Conservation (phyloP, 495 filamentous ascomycete genomes). For the Friedmanniomyces simplex region DNA sequence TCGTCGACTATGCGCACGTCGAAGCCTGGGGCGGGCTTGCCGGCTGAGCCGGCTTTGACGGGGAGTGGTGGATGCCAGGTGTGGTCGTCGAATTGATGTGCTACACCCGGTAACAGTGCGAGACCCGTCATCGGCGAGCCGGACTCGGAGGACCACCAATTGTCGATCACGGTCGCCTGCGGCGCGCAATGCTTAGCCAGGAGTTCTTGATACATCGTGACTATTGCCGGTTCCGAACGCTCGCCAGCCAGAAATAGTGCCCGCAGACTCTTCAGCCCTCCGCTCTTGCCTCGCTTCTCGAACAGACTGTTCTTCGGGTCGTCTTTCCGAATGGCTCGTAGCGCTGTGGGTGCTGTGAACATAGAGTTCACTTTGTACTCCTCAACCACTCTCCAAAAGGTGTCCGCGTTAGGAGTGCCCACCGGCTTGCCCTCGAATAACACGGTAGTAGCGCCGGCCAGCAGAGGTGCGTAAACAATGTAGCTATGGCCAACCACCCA, state of each 20-base stretch:
- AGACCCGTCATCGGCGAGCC: conserved; percentile 82
- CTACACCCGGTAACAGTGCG: conserved; percentile 49
- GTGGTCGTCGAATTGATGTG: conserved; percentile 31
- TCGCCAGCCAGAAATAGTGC: conserved; percentile 84
- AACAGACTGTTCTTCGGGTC: conserved; percentile 65
- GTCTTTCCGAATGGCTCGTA: conserved; percentile 77
- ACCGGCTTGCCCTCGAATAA: conserved; percentile 89
- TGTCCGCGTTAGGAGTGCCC: conserved; percentile 76
- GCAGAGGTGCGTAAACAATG: conserved; percentile 70
- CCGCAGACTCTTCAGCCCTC: conserved; percentile 55
- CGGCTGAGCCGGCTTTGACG: conserved; percentile 76
- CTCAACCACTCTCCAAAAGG: conserved; percentile 78
- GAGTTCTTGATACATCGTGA: conserved; percentile 65
- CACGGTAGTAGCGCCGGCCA: conserved; percentile 75
- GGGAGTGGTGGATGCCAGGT: conserved; percentile 32
- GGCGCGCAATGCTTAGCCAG: conserved; percentile 51
- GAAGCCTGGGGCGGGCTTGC: conserved; percentile 83
- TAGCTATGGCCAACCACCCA: conserved; percentile 37
- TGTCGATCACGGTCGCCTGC: conserved; percentile 67
- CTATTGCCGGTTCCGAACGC: conserved; percentile 76
- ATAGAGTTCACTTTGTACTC: conserved; percentile 75
- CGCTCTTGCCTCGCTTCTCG: conserved; percentile 46
- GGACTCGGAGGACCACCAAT: conserved; percentile 94
- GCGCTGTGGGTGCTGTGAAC: conserved; percentile 78
- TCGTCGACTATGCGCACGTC: conserved; percentile 78